Percentiles rank a stretch among this genome's conserved stretches.
phyloP scores from a whole-genome alignment of 2,329 filamentous ascomycete species.

The Sclerotiophoma versabilis region DNA sequence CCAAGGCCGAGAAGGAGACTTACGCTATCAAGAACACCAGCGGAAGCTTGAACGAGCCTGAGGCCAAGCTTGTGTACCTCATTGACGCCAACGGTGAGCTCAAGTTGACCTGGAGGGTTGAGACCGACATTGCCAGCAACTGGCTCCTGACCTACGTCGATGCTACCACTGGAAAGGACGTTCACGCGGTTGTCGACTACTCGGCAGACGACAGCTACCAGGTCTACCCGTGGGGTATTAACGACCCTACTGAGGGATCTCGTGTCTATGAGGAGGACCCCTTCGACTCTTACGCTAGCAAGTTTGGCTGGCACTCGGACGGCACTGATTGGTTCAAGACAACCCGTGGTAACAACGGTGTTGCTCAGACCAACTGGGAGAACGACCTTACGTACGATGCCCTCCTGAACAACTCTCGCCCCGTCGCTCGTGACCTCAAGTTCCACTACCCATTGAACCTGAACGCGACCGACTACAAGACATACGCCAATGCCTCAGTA shows the following conservation, averaged over 20 bases:
- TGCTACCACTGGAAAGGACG: conserved; percentile 53
- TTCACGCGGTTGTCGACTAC: conserved; percentile 62
- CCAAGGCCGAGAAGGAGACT: conserved; percentile 40
- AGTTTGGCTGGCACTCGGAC: conserved; percentile 62
- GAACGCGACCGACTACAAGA: conserved; percentile 31
- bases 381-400: conserved; percentile 40
- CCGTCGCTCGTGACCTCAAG: conserved; percentile 50
- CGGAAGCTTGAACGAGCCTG: conserved; percentile 59
- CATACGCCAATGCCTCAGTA: conserved; percentile 63
- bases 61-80: conserved; percentile 63
- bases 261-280: conserved; percentile 58
- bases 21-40: conserved; percentile 52
- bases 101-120: conserved; percentile 64
- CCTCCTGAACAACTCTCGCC: conserved; percentile 61
- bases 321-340: conserved; percentile 59
- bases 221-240: conserved; percentile 62
- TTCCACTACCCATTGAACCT: conserved; percentile 51
- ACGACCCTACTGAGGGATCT: conserved; percentile 61
- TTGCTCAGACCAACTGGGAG: conserved; percentile 61
- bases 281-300: conserved; percentile 56
- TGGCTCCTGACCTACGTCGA: conserved; percentile 66
- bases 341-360: conserved; percentile 66
- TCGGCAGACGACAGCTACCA: conserved; percentile 61
- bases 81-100: conserved; percentile 54
- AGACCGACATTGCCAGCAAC: conserved; percentile 63